Evolutionary conservation across 163 green algal genomes (phyloP).

Genomic region (Chlorella variabilis): DNA sequence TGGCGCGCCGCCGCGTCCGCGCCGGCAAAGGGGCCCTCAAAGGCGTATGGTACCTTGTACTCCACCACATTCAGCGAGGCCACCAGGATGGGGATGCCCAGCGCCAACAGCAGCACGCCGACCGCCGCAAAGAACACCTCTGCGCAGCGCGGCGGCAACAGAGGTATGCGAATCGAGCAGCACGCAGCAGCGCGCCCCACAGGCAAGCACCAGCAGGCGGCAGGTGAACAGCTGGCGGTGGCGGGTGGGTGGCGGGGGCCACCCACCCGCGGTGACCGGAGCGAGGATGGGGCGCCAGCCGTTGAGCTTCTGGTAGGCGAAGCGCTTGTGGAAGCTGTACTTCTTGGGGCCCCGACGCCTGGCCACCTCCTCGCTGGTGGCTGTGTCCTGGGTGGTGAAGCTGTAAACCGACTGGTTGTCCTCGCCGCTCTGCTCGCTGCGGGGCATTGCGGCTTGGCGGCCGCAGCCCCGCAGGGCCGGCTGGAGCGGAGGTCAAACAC

Average conservation of each 20-base stretch:
- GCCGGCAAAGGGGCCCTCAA: slow-evolving; percentile 32
- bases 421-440: slow-evolving; percentile 2
- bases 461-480: neutral
- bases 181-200: neutral
- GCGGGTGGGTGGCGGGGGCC: neutral
- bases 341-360: slow-evolving; percentile 13
- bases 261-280: slow-evolving; percentile 30
- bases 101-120: slow-evolving; percentile 47
- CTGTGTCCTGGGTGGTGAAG: slow-evolving; percentile 28
- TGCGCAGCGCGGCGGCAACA: neutral
- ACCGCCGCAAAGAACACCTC: slow-evolving; percentile 50
- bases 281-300: slow-evolving; percentile 62
- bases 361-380: neutral
- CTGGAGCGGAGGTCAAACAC: neutral
- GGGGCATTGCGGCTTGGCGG: neutral
- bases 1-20: slow-evolving; percentile 7
- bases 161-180: no score
- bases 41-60: slow-evolving; percentile 46
- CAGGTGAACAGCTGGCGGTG: neutral
- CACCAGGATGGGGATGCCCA: slow-evolving; percentile 63
- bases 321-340: slow-evolving; percentile 35
- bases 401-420: neutral
- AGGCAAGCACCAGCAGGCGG: neutral
- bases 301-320: slow-evolving; percentile 62
- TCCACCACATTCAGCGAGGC: slow-evolving; percentile 54